Evolutionary conservation across 805 yeast species (phyloP).

Genomic region (Candida berthetii): DNA sequence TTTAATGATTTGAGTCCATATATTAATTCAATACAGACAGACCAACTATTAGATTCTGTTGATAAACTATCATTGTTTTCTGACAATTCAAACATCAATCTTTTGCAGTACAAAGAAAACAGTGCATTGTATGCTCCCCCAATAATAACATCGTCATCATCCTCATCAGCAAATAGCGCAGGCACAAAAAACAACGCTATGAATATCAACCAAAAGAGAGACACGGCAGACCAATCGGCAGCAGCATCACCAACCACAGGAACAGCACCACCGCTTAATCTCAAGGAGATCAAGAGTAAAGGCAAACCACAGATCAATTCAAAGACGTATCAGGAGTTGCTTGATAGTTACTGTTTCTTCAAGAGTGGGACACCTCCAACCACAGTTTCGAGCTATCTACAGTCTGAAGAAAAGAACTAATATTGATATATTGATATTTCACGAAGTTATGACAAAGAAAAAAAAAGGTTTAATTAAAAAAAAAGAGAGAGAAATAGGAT

Average conservation of each 20-base stretch:
- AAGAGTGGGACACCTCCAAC: slow-evolving; percentile 24
- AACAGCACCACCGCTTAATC: not conserved
- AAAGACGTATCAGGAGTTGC: slow-evolving; percentile 46
- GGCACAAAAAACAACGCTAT: too few species aligned
- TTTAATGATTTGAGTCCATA: slow-evolving; percentile 6
- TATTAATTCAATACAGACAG: not conserved
- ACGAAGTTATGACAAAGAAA: not conserved
- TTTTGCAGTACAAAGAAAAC: slow-evolving; percentile 1
- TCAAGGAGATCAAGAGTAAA: slow-evolving; percentile 6
- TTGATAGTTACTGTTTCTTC: slow-evolving; percentile 59
- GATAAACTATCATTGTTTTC: slow-evolving; percentile 4
- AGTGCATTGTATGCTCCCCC: not conserved
- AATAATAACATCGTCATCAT: not conserved
- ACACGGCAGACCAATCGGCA: too few species aligned
- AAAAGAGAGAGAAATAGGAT: too few species aligned
- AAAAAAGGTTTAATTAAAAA: too few species aligned
- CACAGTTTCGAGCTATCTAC: slow-evolving; percentile 24
- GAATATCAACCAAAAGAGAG: too few species aligned
- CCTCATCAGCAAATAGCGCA: not conserved
- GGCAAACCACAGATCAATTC: slow-evolving; percentile 36
- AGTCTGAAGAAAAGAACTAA: slow-evolving; percentile 5
- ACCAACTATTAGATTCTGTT: slow-evolving; percentile 2
- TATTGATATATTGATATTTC: slow-evolving; percentile 10
- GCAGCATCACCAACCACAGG: too few species aligned
- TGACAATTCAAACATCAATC: slow-evolving; percentile 3